phyloP scores from a whole-genome alignment of 345 rosid species.

The Microcos paniculata region DNA sequence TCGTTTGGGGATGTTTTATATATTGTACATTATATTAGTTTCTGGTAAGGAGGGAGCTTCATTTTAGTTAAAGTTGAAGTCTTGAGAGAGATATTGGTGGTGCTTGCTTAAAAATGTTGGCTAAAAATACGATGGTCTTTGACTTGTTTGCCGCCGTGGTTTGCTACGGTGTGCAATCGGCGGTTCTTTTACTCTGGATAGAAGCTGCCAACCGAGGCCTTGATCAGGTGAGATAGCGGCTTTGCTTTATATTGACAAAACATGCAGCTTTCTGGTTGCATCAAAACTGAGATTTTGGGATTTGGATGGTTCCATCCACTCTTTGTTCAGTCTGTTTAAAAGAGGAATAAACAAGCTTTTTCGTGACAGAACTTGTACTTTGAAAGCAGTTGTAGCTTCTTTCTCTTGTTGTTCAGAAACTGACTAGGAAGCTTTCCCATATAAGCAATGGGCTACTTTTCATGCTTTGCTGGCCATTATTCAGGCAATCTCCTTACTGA shows the following conservation, averaged over 20 bases:
- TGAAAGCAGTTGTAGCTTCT: too few relatives aligned
- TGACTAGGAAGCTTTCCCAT: conserved; percentile 87
- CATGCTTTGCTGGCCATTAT: conserved; percentile 89
- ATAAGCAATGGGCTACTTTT: conserved; percentile 75
- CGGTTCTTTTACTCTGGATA: conserved; percentile 25
- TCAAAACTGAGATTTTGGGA: not conserved
- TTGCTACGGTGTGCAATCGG: not conserved
- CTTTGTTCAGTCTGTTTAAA: too few relatives aligned
- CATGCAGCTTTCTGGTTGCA: not conserved
- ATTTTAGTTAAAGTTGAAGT: not conserved
- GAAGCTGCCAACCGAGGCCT: conserved; percentile 30
- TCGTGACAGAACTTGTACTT: too few relatives aligned
- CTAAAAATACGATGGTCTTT: conserved; percentile 1
- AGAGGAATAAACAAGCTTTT: too few relatives aligned
- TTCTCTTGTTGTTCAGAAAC: conserved; percentile 43
- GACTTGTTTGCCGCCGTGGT: conserved; percentile 19
- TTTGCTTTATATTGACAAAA: not conserved
- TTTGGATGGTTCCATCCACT: not conserved
- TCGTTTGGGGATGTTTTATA: too few relatives aligned
- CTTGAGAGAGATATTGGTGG: not conserved
- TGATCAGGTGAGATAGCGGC: conserved; percentile 28
- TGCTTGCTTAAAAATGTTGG: not conserved
- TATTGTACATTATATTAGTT: not conserved
- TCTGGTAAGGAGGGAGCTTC: not conserved
- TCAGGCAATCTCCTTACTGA: conserved; percentile 49